Base-by-base conservation (phyloP, 192 early-diverging fungal species). In the Backusella parvicylindrica region DNA sequence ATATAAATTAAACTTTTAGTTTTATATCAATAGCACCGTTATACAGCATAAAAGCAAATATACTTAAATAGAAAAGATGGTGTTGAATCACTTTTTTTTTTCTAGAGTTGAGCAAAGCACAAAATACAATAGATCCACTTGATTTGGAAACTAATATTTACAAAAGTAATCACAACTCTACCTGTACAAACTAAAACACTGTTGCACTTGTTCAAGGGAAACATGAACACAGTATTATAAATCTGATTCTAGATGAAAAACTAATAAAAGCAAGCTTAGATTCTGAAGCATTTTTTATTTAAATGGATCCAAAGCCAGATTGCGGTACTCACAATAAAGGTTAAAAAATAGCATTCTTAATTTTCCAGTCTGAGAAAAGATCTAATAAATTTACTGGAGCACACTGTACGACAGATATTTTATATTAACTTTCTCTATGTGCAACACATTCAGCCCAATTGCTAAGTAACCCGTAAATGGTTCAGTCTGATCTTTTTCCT, bases 141-240 rank as follows among this genome's bases (percentile, higher is more conserved):
- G 26, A 60, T 60, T 60, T 60, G 23, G 53, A 60, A 60, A 60
- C 26, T 60, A 60, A 28, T 60, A 26, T 13, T 28, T 26, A 60
- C 53, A 60, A 60, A 4, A 60, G 4, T 23, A 60, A 60, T 26
- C 53, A 60, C 53, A 60, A 60, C 26, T 26, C 26, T 11, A 60
- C 28, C 53, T 60, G 23, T 28, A 7, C 23, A 60, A 60, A 60
- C 53, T 28, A 28, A 60, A 28, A 12, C 26, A 28, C 2, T 26
- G 53, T 60, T 60, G 53, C 26, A 60, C 53, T 60, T 60, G 53
- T 60, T 60, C 53, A 60, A 60, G 53, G 53, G 53, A 60, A 50
- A 60, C 28, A 60, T n/a, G 9, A 60, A 60, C 23, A 56, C 23
- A 60, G 23, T 7, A 28, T 60, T 26, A 60, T 60, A 28, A 26